Conservation (phyloP, 179 eudicot genomes). For the Silene vulgaris region DNA sequence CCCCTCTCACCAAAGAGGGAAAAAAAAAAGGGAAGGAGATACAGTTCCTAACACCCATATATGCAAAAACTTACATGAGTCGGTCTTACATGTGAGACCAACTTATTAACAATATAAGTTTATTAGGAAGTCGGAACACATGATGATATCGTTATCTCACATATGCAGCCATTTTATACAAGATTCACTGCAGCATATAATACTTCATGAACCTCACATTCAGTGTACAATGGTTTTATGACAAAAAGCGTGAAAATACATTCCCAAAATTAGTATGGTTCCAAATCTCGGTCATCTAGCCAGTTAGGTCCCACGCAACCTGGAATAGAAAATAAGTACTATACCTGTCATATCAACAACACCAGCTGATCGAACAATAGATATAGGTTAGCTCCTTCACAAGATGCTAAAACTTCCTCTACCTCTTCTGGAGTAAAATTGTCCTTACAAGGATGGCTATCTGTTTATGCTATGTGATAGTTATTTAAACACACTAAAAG, state of each 20-base stretch:
- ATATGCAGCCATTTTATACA: neutral
- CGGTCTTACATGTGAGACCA: too few species aligned
- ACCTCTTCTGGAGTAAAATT: neutral
- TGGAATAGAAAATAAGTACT: neutral
- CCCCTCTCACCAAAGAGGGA: neutral
- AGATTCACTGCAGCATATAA: neutral
- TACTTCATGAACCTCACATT: neutral
- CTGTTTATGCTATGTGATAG: neutral
- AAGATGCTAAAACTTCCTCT: neutral
- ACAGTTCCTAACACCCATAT: neutral
- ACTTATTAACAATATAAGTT: too few species aligned
- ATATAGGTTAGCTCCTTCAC: neutral
- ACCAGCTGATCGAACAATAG: neutral
- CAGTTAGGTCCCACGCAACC: neutral
- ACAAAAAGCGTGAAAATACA: neutral
- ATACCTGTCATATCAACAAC: neutral
- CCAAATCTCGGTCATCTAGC: neutral
- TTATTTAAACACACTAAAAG: neutral
- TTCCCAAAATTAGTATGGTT: neutral
- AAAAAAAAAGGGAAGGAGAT: neutral
- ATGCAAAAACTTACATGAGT: too few species aligned
- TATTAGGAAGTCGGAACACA: too few species aligned
- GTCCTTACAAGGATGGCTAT: neutral
- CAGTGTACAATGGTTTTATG: neutral
- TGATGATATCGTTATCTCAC: too few species aligned